Conservation (phyloP, 805 yeast species). For the Priceomyces medius region DNA sequence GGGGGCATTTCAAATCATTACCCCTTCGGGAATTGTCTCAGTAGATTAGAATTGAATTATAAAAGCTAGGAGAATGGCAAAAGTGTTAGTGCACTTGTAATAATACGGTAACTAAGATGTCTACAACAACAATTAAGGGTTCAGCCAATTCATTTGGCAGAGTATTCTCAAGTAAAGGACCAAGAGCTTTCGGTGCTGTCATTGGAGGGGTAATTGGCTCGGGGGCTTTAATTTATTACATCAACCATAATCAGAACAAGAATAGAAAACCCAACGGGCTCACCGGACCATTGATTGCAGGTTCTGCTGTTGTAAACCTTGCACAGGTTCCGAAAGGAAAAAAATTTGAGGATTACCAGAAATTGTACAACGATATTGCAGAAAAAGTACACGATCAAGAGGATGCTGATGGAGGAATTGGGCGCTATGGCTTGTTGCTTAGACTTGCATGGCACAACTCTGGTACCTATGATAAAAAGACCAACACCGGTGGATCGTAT, state of each 20-base stretch:
- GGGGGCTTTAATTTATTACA: constrained; percentile 20
- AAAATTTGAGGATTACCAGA: constrained; percentile 55
- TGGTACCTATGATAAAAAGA: constrained; percentile 29
- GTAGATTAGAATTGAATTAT: too few species aligned
- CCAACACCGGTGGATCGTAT: constrained; percentile 34
- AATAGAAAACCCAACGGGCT: constrained; percentile 9
- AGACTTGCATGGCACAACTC: constrained; percentile 42
- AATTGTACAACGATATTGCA: constrained; percentile 74
- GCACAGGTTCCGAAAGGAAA: constrained; percentile 38
- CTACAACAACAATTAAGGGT: constrained; percentile 8
- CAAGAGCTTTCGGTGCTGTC: not conserved
- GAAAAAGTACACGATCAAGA: constrained; percentile 48
- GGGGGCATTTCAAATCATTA: too few species aligned
- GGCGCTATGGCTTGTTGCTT: constrained; percentile 35
- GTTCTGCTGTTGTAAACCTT: constrained; percentile 24
- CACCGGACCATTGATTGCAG: constrained; percentile 15
- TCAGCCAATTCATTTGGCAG: constrained; percentile 5
- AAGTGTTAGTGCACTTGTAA: too few species aligned
- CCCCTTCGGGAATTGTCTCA: too few species aligned
- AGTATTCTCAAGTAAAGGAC: not conserved
- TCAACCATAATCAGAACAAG: constrained; percentile 15
- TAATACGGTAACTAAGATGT: too few species aligned
- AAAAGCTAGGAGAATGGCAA: too few species aligned
- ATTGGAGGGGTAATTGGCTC: constrained; percentile 25
- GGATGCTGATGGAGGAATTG: constrained; percentile 37